Percentiles rank a stretch among this genome's conserved stretches.
These are phyloP conservation scores for Colletotrichum trifolii DNA, from an alignment of 2,329 filamentous ascomycete genomes.

Conservation along the genomic window DNA sequence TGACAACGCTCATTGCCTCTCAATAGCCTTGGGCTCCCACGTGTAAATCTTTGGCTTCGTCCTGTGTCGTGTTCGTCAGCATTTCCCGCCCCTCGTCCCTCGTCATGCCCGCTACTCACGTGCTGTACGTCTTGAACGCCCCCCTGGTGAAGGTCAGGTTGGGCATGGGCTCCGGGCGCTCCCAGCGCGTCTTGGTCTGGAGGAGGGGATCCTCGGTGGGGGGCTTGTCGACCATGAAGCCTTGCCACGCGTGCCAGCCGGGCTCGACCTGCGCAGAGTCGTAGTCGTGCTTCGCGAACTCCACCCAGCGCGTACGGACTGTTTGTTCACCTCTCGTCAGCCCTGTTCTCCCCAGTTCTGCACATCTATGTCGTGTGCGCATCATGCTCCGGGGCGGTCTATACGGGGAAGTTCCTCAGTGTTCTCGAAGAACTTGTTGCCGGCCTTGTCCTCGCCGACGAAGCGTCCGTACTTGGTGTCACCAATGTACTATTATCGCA, in stretches of 20 bases:
- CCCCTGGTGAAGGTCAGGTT: conserved; percentile 81
- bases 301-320: conserved; percentile 98
- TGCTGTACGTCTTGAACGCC: conserved; percentile 94
- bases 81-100: neutral
- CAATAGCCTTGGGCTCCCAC: conserved; percentile 59
- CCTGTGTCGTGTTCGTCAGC: conserved; percentile 45
- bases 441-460: conserved; percentile 86
- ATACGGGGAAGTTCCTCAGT: conserved; percentile 89
- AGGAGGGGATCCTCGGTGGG: conserved; percentile 81
- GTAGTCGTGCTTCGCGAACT: conserved; percentile 90
- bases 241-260: conserved; percentile 98
- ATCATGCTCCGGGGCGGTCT: conserved; percentile 44
- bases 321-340: conserved; percentile 25
- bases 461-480: conserved; percentile 95
- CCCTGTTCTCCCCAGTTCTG: conserved; percentile 22
- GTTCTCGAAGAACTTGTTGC: conserved; percentile 99
- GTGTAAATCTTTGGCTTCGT: conserved; percentile 63
- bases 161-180: conserved; percentile 75
- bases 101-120: conserved; percentile 70
- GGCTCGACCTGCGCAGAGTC: conserved; percentile 90
- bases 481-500: conserved; percentile 67
- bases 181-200: conserved; percentile 79
- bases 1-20: conserved; percentile 38
- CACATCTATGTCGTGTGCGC: neutral
- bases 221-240: conserved; percentile 89